Conservation (phyloP, 768 basidiomycete species). For the Hypholoma fasciculare region DNA sequence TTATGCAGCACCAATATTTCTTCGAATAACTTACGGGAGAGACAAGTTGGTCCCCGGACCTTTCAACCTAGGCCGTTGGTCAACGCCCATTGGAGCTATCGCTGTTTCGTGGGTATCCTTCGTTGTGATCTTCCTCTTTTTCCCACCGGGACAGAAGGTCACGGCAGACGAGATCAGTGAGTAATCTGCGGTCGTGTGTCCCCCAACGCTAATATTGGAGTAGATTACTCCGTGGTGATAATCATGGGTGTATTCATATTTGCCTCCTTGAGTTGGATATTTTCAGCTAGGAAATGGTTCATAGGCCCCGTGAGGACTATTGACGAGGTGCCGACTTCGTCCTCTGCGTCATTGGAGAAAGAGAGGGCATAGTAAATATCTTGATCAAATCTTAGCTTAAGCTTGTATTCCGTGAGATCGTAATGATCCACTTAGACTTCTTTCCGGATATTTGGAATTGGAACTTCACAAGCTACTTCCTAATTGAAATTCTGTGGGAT, state of each 20-base stretch:
- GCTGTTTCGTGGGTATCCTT: constrained; percentile 71
- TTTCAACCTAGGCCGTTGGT: constrained; percentile 63
- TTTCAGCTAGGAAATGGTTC: constrained; percentile 74
- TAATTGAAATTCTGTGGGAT: too few species aligned
- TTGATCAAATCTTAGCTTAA: not conserved
- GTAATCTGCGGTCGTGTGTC: constrained; percentile 16
- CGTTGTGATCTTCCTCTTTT: constrained; percentile 57
- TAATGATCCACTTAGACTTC: too few species aligned
- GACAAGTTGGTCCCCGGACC: constrained; percentile 56
- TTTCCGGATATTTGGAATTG: too few species aligned
- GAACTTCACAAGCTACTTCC: too few species aligned
- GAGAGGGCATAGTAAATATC: not conserved
- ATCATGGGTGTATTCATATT: constrained; percentile 66
- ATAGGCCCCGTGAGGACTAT: constrained; percentile 60
- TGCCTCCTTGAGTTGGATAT: constrained; percentile 60
- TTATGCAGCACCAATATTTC: constrained; percentile 67
- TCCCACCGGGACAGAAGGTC: constrained; percentile 44
- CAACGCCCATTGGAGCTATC: constrained; percentile 55
- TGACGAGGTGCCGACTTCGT: constrained; percentile 21
- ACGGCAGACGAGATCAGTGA: constrained; percentile 55
- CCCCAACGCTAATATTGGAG: too few species aligned
- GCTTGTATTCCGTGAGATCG: not conserved
- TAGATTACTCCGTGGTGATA: constrained; percentile 72
- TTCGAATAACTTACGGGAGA: constrained; percentile 70
- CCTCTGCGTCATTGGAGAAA: constrained; percentile 4